Base-by-base conservation (phyloP, 2,329 filamentous ascomycete genomes). In the Epichloe scottii region DNA sequence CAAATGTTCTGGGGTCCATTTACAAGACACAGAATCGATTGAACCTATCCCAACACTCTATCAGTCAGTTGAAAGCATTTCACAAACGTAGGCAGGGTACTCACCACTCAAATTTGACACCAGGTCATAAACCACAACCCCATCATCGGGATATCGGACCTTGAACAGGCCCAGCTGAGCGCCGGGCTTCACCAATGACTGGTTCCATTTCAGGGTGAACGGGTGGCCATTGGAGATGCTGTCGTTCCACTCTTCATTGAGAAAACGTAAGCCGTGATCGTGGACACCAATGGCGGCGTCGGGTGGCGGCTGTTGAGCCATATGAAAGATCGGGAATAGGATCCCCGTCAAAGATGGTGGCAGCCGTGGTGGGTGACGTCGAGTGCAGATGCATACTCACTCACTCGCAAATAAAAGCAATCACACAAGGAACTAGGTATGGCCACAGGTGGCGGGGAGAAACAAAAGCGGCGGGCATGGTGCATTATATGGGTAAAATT, bases 231-330 rank as follows among this genome's bases (percentile, higher is more conserved):
- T 66, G 30, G 60, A 57, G 11, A 66, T 65, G 51, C 59, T 67
- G 15, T 61, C 60, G 56, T 67, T 67, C 63, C 64, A 67, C 17
- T 61, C 57, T 34, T 62, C 57, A 50, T 66, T 67, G 21, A 61
- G 54, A 48, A 66, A 67, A 8, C 54, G 62, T 23, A 66, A 55
- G 41, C 62, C 60, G 40, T 63, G 57, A 42, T 57, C 58, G n/a
- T 53, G 54, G n/a, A 50, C 42, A 43, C 55, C 54, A 43, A 51
- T 49, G 38, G 51, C 47, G 42, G 52, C 47, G 8, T 48, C 49
- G 46, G 49, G 51, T 48, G 53, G 47, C 40, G 54, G 52, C 46
- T 51, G 51, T 46, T 55, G 52, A 45, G 55, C 56, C 61, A 62
- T 63, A 41, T 15, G 39, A 50, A 21, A 49, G 33, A 17, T 33